Percentiles rank a stretch among this genome's conserved stretches.
Evolutionary conservation across 2,329 filamentous ascomycete species (phyloP).

Genomic region (Cladosporium sp.): DNA sequence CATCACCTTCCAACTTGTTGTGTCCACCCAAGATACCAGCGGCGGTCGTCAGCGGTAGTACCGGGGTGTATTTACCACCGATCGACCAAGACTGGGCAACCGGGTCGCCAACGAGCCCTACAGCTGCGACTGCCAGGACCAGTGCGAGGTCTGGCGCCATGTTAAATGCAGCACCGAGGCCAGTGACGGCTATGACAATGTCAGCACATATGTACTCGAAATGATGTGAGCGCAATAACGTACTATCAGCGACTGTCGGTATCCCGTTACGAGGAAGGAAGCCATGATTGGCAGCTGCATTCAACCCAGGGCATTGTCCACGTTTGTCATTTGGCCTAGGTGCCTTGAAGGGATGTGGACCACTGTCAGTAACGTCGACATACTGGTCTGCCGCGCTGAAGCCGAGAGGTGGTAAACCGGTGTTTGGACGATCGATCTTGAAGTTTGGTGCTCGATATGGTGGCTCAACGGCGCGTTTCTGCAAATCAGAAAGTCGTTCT

Average conservation of each 20-base stretch:
- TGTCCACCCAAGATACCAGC: neutral
- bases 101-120: constrained; percentile 30
- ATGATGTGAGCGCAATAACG: neutral
- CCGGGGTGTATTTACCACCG: neutral
- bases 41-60: neutral
- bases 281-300: constrained; percentile 37
- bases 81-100: neutral
- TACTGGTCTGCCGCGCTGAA: constrained; percentile 36
- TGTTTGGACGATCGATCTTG: constrained; percentile 8
- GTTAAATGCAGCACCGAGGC: constrained; percentile 28
- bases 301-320: constrained; percentile 38
- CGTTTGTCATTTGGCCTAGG: constrained; percentile 33
- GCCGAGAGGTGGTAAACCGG: neutral
- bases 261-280: constrained; percentile 38
- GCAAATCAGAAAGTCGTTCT: neutral
- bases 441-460: neutral
- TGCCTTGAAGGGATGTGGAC: constrained; percentile 26
- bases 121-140: constrained; percentile 36
- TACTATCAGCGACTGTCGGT: constrained; percentile 18
- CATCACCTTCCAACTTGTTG: constrained; percentile 39
- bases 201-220: constrained; percentile 20
- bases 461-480: neutral
- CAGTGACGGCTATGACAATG: constrained; percentile 31
- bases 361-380: constrained; percentile 30
- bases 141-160: constrained; percentile 33